These are phyloP conservation scores for Xylariomycetidae sp. DNA, from an alignment of 2,329 filamentous ascomycete species.

Conservation along the genomic window DNA sequence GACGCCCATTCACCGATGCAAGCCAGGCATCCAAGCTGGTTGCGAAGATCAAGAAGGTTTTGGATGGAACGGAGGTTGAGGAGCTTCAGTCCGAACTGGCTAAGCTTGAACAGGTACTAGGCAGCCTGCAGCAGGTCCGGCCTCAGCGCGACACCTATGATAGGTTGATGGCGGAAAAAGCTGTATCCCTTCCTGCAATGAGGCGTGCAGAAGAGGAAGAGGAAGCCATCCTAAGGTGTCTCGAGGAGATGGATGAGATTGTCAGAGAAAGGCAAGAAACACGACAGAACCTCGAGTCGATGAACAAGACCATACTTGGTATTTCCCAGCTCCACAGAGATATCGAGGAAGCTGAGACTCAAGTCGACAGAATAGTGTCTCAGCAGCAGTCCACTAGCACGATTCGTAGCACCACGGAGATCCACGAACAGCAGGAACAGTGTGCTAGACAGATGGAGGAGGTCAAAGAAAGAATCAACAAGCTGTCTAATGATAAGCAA, in stretches of 20 bases:
- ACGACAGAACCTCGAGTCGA: constrained; percentile 68
- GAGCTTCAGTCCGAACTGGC: constrained; percentile 59
- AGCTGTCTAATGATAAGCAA: constrained; percentile 67
- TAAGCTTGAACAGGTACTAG: constrained; percentile 43
- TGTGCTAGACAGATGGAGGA: constrained; percentile 63
- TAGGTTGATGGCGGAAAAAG: constrained; percentile 67
- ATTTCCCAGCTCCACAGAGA: constrained; percentile 72
- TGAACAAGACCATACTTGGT: constrained; percentile 70
- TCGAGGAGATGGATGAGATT: constrained; percentile 64
- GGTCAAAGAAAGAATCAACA: constrained; percentile 59
- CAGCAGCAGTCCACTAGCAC: constrained; percentile 67
- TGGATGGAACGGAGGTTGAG: constrained; percentile 58
- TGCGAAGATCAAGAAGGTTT: constrained; percentile 60
- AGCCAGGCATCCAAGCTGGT: constrained; percentile 60
- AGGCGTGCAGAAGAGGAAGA: constrained; percentile 58
- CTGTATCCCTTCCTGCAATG: constrained; percentile 60
- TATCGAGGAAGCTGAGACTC: constrained; percentile 63
- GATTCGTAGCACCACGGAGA: constrained; percentile 72
- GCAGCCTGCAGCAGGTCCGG: constrained; percentile 57
- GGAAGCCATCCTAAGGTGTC: constrained; percentile 51
- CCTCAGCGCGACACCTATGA: constrained; percentile 70
- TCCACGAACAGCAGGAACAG: constrained; percentile 69
- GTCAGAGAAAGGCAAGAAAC: constrained; percentile 61
- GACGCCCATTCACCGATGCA: constrained; percentile 60
- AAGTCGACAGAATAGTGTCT: constrained; percentile 70